Percentiles rank a stretch among this genome's conserved stretches.
Conservation (phyloP, 2,329 filamentous ascomycete species). For the Stagonosporopsis tanaceti region DNA sequence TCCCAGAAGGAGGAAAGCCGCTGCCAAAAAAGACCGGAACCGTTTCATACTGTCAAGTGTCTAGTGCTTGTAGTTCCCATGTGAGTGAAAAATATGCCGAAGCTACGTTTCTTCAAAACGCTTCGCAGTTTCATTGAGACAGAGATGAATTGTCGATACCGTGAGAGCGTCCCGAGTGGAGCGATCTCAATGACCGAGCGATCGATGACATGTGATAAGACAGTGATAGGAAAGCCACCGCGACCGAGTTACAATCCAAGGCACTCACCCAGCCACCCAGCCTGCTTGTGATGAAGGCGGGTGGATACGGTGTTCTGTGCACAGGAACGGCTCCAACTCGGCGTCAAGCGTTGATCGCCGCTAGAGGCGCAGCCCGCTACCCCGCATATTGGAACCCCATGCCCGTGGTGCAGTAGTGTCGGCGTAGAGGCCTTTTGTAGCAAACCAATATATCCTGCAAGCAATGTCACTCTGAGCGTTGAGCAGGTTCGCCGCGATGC, state of each 20-base stretch:
- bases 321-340: constrained; percentile 10
- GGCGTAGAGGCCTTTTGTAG: constrained; percentile 5
- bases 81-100: constrained; percentile 1
- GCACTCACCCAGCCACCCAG: no score
- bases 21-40: constrained; percentile 5
- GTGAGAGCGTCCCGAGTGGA: not conserved
- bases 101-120: not conserved
- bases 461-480: constrained; percentile 3
- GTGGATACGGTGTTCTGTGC: constrained; percentile 1
- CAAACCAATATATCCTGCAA: constrained; percentile 13
- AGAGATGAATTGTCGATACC: not conserved
- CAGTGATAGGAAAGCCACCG: not conserved
- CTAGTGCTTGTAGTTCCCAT: not conserved
- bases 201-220: constrained; percentile 13
- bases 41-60: constrained; percentile 14
- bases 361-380: constrained; percentile 16
- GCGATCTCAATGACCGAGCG: constrained; percentile 4
- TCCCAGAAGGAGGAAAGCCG: constrained; percentile 12
- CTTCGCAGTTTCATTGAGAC: not conserved
- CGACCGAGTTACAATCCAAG: not conserved
- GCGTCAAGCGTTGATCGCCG: constrained; percentile 3
- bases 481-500: constrained; percentile 3
- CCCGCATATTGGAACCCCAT: constrained; percentile 11
- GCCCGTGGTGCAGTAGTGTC: constrained; percentile 10
- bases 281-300: not conserved